Conservation (phyloP, 1,284 basidiomycete genomes). For the Butyriboletus appendiculatus region DNA sequence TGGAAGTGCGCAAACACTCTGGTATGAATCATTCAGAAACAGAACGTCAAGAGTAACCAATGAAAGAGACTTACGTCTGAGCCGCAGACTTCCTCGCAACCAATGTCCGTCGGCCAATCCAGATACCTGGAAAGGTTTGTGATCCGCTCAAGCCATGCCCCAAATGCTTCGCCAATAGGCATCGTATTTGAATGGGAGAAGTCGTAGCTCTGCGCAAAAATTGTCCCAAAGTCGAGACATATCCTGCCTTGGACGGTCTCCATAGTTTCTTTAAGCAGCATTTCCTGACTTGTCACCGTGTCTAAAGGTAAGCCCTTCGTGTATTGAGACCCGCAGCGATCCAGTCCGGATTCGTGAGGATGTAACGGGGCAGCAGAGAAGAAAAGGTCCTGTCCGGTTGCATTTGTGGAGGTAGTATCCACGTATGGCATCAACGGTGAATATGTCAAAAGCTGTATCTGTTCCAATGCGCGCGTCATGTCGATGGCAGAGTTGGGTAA, state of each 20-base stretch:
- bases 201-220: constrained; percentile 5
- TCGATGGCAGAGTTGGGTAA: not conserved
- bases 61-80: not conserved
- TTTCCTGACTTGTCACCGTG: constrained; percentile 6
- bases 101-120: constrained; percentile 6
- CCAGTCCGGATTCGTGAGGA: not conserved
- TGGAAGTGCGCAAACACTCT: constrained; percentile 5
- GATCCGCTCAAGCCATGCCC: not conserved
- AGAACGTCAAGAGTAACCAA: not conserved
- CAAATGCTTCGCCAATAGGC: not conserved
- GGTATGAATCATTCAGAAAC: not conserved
- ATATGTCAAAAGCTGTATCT: constrained; percentile 3
- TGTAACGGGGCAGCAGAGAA: not conserved
- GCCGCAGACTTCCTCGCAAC: constrained; percentile 2
- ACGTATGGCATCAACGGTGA: constrained; percentile 9
- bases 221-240: constrained; percentile 5
- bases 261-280: not conserved
- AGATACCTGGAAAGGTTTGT: constrained; percentile 1
- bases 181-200: not conserved
- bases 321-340: constrained; percentile 4
- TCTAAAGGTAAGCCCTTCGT: not conserved
- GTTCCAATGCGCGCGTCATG: not conserved
- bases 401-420: not conserved
- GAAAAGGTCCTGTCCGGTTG: constrained; percentile 1
- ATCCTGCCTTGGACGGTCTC: constrained; percentile 4